A percentile compares a stretch with the other conserved stretches of the same genome.
These are phyloP conservation scores for Neurospora sublineolata DNA, from an alignment of 495 filamentous ascomycete genomes.

Conservation along the genomic window DNA sequence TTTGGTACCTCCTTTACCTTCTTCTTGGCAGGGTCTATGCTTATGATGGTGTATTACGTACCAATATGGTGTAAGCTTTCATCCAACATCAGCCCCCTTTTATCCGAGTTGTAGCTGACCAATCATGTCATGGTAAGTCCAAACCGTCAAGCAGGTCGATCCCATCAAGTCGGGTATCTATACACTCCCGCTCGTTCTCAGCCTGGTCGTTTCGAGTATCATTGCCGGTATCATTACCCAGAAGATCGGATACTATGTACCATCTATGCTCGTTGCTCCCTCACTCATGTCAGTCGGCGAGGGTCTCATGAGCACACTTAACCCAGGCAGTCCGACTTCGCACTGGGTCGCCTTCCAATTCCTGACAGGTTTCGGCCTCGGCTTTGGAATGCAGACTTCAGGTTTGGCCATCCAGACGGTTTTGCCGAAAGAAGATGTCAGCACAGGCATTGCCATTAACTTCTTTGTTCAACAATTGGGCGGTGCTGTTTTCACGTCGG, in stretches of 20 bases:
- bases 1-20: conserved; percentile 48
- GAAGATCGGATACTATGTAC: conserved; percentile 56
- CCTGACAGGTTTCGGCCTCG: conserved; percentile 59
- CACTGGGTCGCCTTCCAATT: conserved; percentile 67
- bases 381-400: conserved; percentile 60
- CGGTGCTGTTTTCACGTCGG: conserved; percentile 52
- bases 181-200: conserved; percentile 47
- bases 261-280: conserved; percentile 46
- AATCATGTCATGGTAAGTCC: conserved; percentile 48
- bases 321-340: conserved; percentile 34
- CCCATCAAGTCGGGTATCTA: conserved; percentile 48
- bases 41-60: conserved; percentile 56
- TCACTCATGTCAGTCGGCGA: conserved; percentile 53
- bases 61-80: conserved; percentile 62
- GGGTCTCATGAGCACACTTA: conserved; percentile 58
- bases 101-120: conserved; percentile 30
- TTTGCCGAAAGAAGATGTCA: conserved; percentile 43
- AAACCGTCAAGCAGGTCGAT: conserved; percentile 50
- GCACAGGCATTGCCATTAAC: conserved; percentile 51
- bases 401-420: conserved; percentile 53
- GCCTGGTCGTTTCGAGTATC: conserved; percentile 37
- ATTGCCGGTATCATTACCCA: conserved; percentile 41
- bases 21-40: conserved; percentile 52
- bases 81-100: conserved; percentile 1
- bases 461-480: conserved; percentile 58